Base-by-base conservation (phyloP, 2,329 filamentous ascomycete species). In the Pochonia chlamydosporia region DNA sequence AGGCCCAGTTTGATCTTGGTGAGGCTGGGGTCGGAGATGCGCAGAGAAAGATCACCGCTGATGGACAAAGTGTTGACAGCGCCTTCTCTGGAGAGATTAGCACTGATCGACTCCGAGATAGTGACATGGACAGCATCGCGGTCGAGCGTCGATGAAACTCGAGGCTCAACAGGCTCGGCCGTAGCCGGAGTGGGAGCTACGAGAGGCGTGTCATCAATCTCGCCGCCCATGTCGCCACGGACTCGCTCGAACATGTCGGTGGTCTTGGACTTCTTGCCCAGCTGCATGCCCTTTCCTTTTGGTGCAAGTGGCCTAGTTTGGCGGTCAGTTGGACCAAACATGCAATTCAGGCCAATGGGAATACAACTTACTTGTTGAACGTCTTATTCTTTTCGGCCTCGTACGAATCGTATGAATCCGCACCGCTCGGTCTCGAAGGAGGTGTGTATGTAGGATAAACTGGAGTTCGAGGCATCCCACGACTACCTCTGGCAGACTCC, bases 201-300 rank as follows among this genome's bases (percentile, higher is more conserved):
- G 23, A 95, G 76, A 31, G 89, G 89, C 37, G 71, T 69, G 46
- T 90, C 84, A 63, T 96, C 90, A 31, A 82, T 82, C 62, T 95
- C 89, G 31, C 85, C 79, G n/a, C 90, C 91, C 63, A 97, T 77
- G 55, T 97, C 92, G 50, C 88, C 89, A 56, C 90, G 85, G 28
- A 99, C 91, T 60, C 91, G 87, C 69, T 97, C 92, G 65, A 95
- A 97, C 78, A 97, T 96, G 66, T 95, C 92, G 25, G 87, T 95
- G 20, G 89, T 91, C 75, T 97, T 97, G 51, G 89, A 95, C 74
- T 99, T 99, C 76, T 97, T 97, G 69, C 93, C 93, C 48, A 99
- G 76, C 69, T 97, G 92, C 95, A 99, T 99, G 57, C 93, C 93
- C 75, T 99, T 99, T 59, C 89, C 90, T 71, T 95, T 89, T 50